phyloP scores from a whole-genome alignment of 768 basidiomycete genomes.

The Crepidotus variabilis region DNA sequence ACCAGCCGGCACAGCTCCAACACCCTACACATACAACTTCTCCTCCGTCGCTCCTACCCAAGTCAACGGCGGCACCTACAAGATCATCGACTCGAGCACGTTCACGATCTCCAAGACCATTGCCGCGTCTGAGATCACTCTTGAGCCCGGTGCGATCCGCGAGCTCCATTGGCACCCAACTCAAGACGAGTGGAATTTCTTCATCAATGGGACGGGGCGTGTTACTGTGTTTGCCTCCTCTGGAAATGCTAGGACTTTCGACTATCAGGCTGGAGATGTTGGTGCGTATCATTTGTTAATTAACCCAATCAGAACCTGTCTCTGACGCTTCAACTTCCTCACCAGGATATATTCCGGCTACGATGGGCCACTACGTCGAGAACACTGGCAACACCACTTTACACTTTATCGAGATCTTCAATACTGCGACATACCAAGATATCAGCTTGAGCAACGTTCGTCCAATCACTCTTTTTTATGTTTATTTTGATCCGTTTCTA shows the following conservation, averaged over 20 bases:
- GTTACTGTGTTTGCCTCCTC: constrained; percentile 57
- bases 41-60: constrained; percentile 43
- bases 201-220: constrained; percentile 50
- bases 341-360: constrained; percentile 52
- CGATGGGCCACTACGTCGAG: constrained; percentile 67
- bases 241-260: constrained; percentile 53
- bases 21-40: constrained; percentile 49
- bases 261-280: constrained; percentile 55
- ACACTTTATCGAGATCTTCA: constrained; percentile 59
- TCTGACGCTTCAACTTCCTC: no score
- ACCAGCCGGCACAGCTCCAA: constrained; percentile 44
- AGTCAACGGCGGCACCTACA: constrained; percentile 53
- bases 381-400: constrained; percentile 61
- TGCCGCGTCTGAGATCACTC: constrained; percentile 51
- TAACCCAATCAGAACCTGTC: no score
- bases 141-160: constrained; percentile 55
- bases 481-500: background rate
- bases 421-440: constrained; percentile 48
- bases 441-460: constrained; percentile 39
- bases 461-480: no score
- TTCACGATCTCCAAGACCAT: constrained; percentile 55
- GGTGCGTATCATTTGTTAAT: no score
- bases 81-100: constrained; percentile 52
- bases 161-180: constrained; percentile 56
- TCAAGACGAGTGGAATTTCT: constrained; percentile 63